Conservation (phyloP, 2,329 filamentous ascomycete species). For the Colletotrichum paranaense region DNA sequence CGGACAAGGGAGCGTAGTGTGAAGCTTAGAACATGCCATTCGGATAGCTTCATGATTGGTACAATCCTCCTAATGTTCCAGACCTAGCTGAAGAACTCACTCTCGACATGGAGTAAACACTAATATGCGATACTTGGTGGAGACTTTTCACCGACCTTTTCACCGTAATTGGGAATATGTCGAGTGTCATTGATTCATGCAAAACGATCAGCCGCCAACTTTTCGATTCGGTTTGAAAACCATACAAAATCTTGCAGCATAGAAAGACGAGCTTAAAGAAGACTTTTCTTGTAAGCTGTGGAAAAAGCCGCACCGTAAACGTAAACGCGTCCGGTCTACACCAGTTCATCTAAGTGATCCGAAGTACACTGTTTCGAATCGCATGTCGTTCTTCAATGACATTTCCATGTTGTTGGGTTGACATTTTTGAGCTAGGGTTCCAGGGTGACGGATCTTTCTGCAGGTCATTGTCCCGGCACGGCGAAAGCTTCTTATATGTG, state of each 20-base stretch:
- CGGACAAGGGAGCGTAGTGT: background rate
- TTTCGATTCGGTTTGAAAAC: background rate
- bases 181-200: background rate
- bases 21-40: background rate
- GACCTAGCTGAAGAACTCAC: background rate
- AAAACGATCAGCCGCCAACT: background rate
- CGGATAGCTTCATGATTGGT: background rate
- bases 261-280: background rate
- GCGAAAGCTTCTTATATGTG: conserved; percentile 2
- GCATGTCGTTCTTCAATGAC: conserved; percentile 14
- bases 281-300: too few relatives aligned
- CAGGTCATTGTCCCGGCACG: background rate
- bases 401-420: background rate
- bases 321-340: background rate
- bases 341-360: background rate
- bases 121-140: too few relatives aligned
- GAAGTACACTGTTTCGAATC: conserved; percentile 1
- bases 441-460: background rate
- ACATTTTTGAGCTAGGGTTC: background rate
- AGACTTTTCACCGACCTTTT: too few relatives aligned
- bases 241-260: background rate
- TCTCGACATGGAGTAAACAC: too few relatives aligned
- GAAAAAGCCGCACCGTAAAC: too few relatives aligned
- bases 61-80: too few relatives aligned
- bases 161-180: background rate